phyloP scores from a whole-genome alignment of 1,284 basidiomycete genomes.

The Anthracocystis walkeri region DNA sequence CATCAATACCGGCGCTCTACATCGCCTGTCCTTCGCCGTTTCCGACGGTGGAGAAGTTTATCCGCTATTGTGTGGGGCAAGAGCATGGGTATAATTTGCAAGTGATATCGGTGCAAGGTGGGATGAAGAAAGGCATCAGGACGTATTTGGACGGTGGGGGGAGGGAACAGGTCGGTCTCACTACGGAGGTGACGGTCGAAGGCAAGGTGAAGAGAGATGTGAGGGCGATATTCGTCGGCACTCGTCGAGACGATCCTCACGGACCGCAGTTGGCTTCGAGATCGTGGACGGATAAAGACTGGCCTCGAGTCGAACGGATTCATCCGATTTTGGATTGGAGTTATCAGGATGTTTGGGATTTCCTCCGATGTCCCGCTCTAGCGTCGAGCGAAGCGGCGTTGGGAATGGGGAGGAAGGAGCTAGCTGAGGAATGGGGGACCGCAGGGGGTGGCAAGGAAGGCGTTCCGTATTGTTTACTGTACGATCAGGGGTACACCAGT shows the following conservation, averaged over 20 bases:
- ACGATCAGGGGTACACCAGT: constrained; percentile 95
- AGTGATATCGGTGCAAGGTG: constrained; percentile 80
- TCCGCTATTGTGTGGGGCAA: constrained; percentile 74
- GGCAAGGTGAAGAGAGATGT: constrained; percentile 66
- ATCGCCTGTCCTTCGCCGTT: constrained; percentile 92
- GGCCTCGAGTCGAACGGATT: constrained; percentile 89
- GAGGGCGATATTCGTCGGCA: constrained; percentile 87
- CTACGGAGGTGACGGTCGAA: neutral
- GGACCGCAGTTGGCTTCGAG: constrained; percentile 71
- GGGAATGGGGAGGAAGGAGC: constrained; percentile 54
- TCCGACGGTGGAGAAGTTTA: constrained; percentile 84
- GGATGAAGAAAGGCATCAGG: constrained; percentile 84
- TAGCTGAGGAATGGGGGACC: constrained; percentile 18
- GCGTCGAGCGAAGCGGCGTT: constrained; percentile 57
- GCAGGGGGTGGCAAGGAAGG: constrained; percentile 46
- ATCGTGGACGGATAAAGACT: constrained; percentile 72
- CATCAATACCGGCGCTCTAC: constrained; percentile 83
- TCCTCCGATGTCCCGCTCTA: constrained; percentile 80
- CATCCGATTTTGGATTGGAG: constrained; percentile 97
- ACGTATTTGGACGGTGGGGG: constrained; percentile 75
- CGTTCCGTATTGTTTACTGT: constrained; percentile 81
- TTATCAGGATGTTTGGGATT: constrained; percentile 89
- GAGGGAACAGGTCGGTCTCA: constrained; percentile 13
- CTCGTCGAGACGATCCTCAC: constrained; percentile 87
- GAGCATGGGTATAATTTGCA: constrained; percentile 79